These are phyloP conservation scores for Fraxinus velutina DNA, from an alignment of 305 asterid genomes.

Conservation along the genomic window DNA sequence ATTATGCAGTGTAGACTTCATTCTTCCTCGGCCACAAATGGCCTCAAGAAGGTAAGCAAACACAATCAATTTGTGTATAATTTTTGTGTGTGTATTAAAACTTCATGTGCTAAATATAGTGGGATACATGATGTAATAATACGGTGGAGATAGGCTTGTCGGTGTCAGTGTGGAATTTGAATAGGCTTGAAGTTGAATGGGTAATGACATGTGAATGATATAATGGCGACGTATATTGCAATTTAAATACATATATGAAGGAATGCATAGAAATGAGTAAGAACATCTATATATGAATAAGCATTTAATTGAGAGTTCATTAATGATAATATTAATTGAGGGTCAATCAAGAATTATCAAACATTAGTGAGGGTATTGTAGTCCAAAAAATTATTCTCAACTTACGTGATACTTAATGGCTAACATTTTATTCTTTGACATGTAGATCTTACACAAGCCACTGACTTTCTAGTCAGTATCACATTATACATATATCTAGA, in stretches of 20 bases:
- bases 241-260: neutral
- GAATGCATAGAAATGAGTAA: neutral
- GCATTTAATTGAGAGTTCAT: neutral
- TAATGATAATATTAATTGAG: neutral
- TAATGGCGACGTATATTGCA: neutral
- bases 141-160: neutral
- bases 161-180: neutral
- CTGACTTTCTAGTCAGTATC: neutral
- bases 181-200: neutral
- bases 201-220: neutral
- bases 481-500: neutral
- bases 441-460: neutral
- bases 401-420: neutral
- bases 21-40: neutral
- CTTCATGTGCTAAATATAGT: neutral
- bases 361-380: neutral
- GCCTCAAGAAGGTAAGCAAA: neutral
- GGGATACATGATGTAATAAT: neutral
- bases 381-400: neutral
- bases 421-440: neutral
- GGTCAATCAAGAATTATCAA: neutral
- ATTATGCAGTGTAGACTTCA: neutral
- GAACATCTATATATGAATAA: neutral
- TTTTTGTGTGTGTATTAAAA: neutral
- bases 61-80: neutral